phyloP scores from a whole-genome alignment of 2,329 filamentous ascomycete species.

The Neurospora sp. region DNA sequence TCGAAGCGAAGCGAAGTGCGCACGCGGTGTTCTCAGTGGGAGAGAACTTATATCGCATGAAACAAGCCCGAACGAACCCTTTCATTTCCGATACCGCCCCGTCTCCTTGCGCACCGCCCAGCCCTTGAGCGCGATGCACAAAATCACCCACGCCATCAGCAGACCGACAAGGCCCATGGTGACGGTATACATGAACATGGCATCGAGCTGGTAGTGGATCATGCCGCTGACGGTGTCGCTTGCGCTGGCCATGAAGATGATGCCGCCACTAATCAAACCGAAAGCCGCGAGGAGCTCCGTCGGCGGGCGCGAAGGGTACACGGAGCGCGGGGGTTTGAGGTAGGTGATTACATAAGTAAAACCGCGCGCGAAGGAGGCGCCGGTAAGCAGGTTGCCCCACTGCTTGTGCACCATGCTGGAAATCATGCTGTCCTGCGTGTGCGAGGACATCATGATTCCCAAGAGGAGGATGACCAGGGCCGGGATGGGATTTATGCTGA shows the following conservation, averaged over 20 bases:
- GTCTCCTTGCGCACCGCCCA: conserved; percentile 56
- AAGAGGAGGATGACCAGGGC: conserved; percentile 77
- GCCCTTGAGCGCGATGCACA: conserved; percentile 74
- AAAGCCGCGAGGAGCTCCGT: conserved; percentile 84
- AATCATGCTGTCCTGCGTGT: conserved; percentile 74
- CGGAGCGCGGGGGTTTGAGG: conserved; percentile 68
- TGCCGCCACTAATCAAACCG: conserved; percentile 74
- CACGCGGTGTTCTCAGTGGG: background rate
- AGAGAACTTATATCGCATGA: background rate
- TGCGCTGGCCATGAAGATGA: conserved; percentile 87
- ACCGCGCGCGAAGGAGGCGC: conserved; percentile 66
- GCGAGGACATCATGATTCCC: conserved; percentile 90
- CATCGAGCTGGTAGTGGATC: conserved; percentile 66
- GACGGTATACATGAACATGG: conserved; percentile 89
- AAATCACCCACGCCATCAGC: conserved; percentile 74
- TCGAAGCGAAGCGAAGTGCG: background rate
- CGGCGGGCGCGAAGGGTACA: conserved; percentile 73
- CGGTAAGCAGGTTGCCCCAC: conserved; percentile 79
- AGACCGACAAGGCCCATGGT: conserved; percentile 75
- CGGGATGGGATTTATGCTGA: conserved; percentile 82
- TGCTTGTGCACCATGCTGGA: conserved; percentile 90
- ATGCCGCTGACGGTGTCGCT: conserved; percentile 69
- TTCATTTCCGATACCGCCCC: background rate
- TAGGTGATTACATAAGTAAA: conserved; percentile 74
- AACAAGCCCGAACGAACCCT: background rate